Conservation (phyloP, 2,329 filamentous ascomycete genomes). For the Dendrostoma leiphaemia region DNA sequence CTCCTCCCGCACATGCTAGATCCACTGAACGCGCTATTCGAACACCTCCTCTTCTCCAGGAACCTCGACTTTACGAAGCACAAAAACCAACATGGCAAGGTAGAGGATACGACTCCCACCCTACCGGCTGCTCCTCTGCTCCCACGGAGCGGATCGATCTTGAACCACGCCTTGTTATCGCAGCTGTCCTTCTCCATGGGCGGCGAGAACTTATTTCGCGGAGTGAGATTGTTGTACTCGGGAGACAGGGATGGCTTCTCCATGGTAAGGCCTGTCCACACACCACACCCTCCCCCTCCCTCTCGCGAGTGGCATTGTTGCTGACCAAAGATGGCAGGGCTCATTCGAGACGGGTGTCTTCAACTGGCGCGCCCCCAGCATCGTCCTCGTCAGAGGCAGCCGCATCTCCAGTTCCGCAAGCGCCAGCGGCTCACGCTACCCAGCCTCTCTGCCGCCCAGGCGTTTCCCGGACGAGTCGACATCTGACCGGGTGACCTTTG, state of each 20-base stretch:
- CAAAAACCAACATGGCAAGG: slow-evolving; percentile 38
- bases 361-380: slow-evolving; percentile 73
- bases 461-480: slow-evolving; percentile 50
- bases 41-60: slow-evolving; percentile 73
- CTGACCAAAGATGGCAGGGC: too few relatives aligned
- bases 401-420: slow-evolving; percentile 50
- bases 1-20: slow-evolving; percentile 66
- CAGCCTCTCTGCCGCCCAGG: slow-evolving; percentile 61
- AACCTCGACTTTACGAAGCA: slow-evolving; percentile 64
- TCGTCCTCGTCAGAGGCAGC: slow-evolving; percentile 67
- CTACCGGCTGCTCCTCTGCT: slow-evolving; percentile 39
- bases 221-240: slow-evolving; percentile 66
- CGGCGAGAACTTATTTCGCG: slow-evolving; percentile 61
- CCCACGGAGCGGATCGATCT: slow-evolving; percentile 55
- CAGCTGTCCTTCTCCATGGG: slow-evolving; percentile 74
- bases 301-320: too few relatives aligned
- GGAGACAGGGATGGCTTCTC: slow-evolving; percentile 71
- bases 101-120: background rate
- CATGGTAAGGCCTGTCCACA: slow-evolving; percentile 42
- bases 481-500: slow-evolving; percentile 55
- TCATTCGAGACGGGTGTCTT: slow-evolving; percentile 73
- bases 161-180: slow-evolving; percentile 62
- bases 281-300: too few relatives aligned
- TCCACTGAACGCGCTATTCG: slow-evolving; percentile 67
- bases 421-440: slow-evolving; percentile 53